Conservation (phyloP, 306 rosid genomes). For the Parietaria judaica region DNA sequence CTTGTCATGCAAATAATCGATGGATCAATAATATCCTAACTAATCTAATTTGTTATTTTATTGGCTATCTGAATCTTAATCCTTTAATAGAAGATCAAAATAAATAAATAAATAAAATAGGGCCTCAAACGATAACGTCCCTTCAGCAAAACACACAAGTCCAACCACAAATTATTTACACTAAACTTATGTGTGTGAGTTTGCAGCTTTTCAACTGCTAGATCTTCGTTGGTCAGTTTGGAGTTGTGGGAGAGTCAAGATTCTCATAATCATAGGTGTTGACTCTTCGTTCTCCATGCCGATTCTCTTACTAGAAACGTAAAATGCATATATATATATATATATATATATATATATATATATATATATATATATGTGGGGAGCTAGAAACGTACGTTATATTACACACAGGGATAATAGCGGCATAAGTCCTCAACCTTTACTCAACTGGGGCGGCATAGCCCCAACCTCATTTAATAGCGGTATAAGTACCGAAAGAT, state of each 20-base stretch:
- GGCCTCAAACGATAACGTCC: conserved; percentile 3
- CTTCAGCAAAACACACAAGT: background rate
- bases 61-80: too few relatives aligned
- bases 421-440: too few relatives aligned
- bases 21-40: too few relatives aligned
- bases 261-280: conserved; percentile 1
- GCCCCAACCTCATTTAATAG: too few relatives aligned
- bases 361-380: background rate
- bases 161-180: conserved; percentile 2
- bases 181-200: background rate
- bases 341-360: background rate
- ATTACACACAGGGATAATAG: too few relatives aligned
- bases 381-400: too few relatives aligned
- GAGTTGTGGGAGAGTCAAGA: background rate
- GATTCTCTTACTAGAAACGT: conserved; percentile 3
- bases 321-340: background rate
- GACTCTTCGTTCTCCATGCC: conserved; percentile 11
- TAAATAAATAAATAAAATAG: too few relatives aligned
- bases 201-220: conserved; percentile 4
- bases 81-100: too few relatives aligned
- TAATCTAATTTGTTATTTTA: too few relatives aligned
- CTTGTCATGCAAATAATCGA: too few relatives aligned
- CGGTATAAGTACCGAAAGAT: too few relatives aligned
- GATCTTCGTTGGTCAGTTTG: background rate
- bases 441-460: too few relatives aligned